Conservation (phyloP, 495 filamentous ascomycete species). For the Penicillium angulare region DNA sequence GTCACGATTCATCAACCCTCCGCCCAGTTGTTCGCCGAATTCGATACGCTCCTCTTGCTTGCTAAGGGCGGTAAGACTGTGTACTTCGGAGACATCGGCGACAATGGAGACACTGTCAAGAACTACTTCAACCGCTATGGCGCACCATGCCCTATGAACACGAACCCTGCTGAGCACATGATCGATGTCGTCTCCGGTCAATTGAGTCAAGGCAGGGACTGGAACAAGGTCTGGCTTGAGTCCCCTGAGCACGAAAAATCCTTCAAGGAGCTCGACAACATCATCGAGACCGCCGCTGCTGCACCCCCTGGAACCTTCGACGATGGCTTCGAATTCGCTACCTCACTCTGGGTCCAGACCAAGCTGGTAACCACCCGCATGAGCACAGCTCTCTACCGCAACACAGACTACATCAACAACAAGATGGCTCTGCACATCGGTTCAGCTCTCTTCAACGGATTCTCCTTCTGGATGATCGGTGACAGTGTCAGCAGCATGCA, state of each 20-base stretch:
- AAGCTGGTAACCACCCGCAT: slow-evolving; percentile 57
- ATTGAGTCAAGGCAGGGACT: slow-evolving; percentile 47
- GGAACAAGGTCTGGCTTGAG: slow-evolving; percentile 63
- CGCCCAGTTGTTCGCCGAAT: slow-evolving; percentile 68
- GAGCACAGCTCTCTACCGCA: slow-evolving; percentile 58
- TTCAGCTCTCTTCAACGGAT: slow-evolving; percentile 40
- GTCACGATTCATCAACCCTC: slow-evolving; percentile 81
- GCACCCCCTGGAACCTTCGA: slow-evolving; percentile 32
- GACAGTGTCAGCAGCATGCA: slow-evolving; percentile 30
- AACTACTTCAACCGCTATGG: slow-evolving; percentile 78
- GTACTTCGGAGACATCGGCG: slow-evolving; percentile 67
- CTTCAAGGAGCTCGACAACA: slow-evolving; percentile 52
- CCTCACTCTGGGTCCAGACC: slow-evolving; percentile 54
- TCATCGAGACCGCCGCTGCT: slow-evolving; percentile 43
- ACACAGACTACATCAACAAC: slow-evolving; percentile 63
- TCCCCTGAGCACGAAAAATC: slow-evolving; percentile 48
- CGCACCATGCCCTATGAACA: slow-evolving; percentile 66
- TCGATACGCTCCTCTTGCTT: slow-evolving; percentile 69
- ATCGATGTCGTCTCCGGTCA: slow-evolving; percentile 67
- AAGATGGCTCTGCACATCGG: slow-evolving; percentile 49
- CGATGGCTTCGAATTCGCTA: slow-evolving; percentile 56
- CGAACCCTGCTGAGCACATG: slow-evolving; percentile 91
- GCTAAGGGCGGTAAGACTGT: slow-evolving; percentile 67
- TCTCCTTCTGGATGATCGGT: slow-evolving; percentile 41
- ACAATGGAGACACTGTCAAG: slow-evolving; percentile 50